These are phyloP conservation scores for Acanthamoeba royreba DNA, from an alignment of 208 protist species.

Conservation along the genomic window DNA sequence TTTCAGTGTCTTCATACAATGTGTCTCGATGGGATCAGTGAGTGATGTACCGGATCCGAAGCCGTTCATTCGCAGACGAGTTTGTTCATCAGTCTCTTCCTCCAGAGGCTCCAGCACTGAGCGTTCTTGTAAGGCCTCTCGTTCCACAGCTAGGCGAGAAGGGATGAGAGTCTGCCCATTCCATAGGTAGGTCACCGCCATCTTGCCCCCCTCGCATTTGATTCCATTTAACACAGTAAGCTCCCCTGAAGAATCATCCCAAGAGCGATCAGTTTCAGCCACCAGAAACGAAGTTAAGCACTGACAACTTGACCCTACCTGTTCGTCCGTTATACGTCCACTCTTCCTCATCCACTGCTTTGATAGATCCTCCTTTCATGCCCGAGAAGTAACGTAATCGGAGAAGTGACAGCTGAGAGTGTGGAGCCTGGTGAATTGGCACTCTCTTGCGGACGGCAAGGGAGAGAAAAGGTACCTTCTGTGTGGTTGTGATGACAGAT, in stretches of 20 bases:
- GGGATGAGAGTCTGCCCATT: neutral
- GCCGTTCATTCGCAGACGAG: neutral
- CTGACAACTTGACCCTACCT: neutral
- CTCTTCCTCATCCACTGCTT: neutral
- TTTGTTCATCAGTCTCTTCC: neutral
- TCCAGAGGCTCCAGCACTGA: no score
- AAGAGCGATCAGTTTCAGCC: neutral
- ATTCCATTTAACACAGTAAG: neutral
- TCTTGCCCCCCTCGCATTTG: neutral
- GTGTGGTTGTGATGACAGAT: neutral
- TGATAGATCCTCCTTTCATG: neutral
- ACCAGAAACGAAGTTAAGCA: neutral
- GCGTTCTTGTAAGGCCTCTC: no score
- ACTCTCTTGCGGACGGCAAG: no score
- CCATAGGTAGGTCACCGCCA: neutral
- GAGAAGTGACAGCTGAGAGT: neutral
- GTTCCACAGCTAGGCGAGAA: neutral
- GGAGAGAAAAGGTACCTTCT: neutral
- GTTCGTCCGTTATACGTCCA: slow-evolving; percentile 4
- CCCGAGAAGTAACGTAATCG: neutral
- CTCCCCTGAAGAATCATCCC: neutral
- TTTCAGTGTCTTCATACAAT: neutral
- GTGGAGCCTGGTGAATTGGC: neutral
- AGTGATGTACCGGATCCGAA: neutral
- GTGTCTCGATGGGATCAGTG: neutral